These are phyloP conservation scores for Dactylellina drechsleri DNA, from an alignment of 2,329 filamentous ascomycete species.

Conservation along the genomic window DNA sequence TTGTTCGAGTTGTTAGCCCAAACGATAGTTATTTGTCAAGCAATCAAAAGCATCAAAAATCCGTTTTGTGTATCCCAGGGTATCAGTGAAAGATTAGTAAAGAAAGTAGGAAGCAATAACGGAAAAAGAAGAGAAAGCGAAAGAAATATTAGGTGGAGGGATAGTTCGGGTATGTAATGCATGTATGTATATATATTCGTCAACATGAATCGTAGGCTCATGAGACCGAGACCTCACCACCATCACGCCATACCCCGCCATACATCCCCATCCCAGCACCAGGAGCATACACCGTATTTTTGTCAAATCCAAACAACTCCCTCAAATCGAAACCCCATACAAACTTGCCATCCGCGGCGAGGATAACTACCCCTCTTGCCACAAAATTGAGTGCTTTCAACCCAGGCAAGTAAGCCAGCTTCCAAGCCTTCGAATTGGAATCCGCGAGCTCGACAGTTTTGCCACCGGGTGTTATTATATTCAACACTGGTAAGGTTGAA, in stretches of 20 bases:
- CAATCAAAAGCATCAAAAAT: conserved; percentile 4
- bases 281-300: conserved; percentile 45
- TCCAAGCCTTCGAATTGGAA: conserved; percentile 55
- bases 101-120: conserved; percentile 17
- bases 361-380: conserved; percentile 54
- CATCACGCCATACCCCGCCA: conserved; percentile 39
- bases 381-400: conserved; percentile 56
- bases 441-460: conserved; percentile 17
- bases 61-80: conserved; percentile 21
- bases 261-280: conserved; percentile 31
- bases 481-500: conserved; percentile 18
- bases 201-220: neutral
- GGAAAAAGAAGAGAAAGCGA: conserved; percentile 1
- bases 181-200: neutral
- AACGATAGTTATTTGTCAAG: neutral
- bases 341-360: conserved; percentile 55
- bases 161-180: neutral
- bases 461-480: conserved; percentile 26
- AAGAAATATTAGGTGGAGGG: neutral
- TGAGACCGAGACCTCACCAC: conserved; percentile 36
- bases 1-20: neutral
- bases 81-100: conserved; percentile 17
- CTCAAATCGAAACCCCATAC: conserved; percentile 56
- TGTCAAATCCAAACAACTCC: conserved; percentile 47
- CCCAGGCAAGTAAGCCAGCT: conserved; percentile 55